Evolutionary conservation across 1,284 basidiomycete species (phyloP), one percentile per base, ranked within the genome.

Genomic region (Rhodotorula sp.): DNA sequence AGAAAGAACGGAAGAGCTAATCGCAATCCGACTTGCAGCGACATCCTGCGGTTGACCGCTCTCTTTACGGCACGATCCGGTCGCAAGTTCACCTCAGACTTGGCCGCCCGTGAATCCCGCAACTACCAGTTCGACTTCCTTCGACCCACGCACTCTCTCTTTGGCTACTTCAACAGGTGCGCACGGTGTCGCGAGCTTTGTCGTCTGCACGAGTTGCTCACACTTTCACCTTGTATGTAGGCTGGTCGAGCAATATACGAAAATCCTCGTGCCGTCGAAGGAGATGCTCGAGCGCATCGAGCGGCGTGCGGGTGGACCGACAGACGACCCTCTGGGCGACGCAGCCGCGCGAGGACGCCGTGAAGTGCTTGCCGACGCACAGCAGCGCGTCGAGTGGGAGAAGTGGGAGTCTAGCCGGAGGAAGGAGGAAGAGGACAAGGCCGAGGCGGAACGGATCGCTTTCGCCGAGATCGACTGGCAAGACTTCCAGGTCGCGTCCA

Each of bases 401-500:
- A 87, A 87, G 74, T 85, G 88, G 77, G 89, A 90, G 79, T 83
- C 89, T 58, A 91, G 95, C 79, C 88, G 90, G 81, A 89, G 93
- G 75, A 90, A 93, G 83, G 90, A 90, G 80, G 86, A 89, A 62
- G 87, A 92, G 76, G 91, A 95, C 77, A 92, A 97, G 77, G 88
- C 90, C 74, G 94, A 98, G 80, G 91, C 90, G 62, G 91, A 94
- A 79, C 84, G 88, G 82, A 86, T 87, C 80, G 93, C 93, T 15
- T 94, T 97, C 79, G 91, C 93, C 60, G 92, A 95, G 80, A 98
- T 99, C 79, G 97, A 99, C 80, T 99, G 97, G 97, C 93, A 99
- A 79, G 97, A 99, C 82, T 99, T 98, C 83, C 93, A 95, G 64
- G 93, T 97, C 70, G 97, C 98, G 23, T 93, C 97, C 80, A 99